A percentile compares a stretch with the other conserved stretches of the same genome.
These are phyloP conservation scores for Cyberlindnera misumaiensis DNA, from an alignment of 805 yeast genomes.

Conservation along the genomic window DNA sequence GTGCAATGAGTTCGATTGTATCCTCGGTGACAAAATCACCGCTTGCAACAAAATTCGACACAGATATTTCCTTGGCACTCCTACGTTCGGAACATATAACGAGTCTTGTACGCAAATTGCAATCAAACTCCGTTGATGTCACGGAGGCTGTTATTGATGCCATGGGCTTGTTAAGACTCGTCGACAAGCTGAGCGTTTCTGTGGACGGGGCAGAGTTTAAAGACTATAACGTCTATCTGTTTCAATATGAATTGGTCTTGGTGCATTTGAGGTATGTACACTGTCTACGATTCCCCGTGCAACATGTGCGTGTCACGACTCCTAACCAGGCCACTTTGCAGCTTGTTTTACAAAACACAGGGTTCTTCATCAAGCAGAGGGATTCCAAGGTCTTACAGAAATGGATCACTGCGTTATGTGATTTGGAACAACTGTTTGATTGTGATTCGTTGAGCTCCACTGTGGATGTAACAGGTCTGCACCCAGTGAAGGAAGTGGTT, in stretches of 20 bases:
- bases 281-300: conserved; percentile 3
- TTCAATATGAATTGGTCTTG: conserved; percentile 20
- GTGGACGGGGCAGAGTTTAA: conserved; percentile 21
- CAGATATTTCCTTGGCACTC: conserved; percentile 13
- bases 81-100: conserved; percentile 15
- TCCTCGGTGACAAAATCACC: conserved; percentile 24
- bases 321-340: conserved; percentile 19
- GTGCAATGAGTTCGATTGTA: conserved; percentile 23
- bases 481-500: background rate
- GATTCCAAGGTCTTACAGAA: conserved; percentile 29
- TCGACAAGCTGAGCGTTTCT: conserved; percentile 27
- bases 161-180: conserved; percentile 30
- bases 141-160: conserved; percentile 25
- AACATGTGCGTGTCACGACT: conserved; percentile 12
- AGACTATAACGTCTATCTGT: conserved; percentile 28
- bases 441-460: conserved; percentile 27
- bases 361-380: conserved; percentile 21
- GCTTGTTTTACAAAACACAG: conserved; percentile 11
- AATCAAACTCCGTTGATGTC: conserved; percentile 15
- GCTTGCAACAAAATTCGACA: conserved; percentile 10
- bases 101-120: conserved; percentile 7
- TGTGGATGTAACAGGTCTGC: conserved; percentile 13
- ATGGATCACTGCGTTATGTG: conserved; percentile 35
- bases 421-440: conserved; percentile 25
- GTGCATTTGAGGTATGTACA: conserved; percentile 8